Evolutionary conservation across 1,284 basidiomycete species (phyloP).

Genomic region (Thelephora terrestris): DNA sequence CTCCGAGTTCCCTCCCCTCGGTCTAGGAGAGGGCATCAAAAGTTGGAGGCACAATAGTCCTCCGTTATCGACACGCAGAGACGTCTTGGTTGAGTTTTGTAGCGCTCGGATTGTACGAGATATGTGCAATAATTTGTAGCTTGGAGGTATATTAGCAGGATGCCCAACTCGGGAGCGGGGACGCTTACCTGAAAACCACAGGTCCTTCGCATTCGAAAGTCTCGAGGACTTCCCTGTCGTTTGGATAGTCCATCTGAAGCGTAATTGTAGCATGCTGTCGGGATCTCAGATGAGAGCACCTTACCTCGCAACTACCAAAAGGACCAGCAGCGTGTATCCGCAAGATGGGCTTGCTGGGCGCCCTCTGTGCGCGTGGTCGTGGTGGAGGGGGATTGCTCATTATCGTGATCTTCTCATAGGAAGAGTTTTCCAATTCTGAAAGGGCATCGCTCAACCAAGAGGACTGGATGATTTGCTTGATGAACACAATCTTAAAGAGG

Average conservation of each 20-base stretch:
- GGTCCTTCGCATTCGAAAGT: slow-evolving; percentile 67
- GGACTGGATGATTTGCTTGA: slow-evolving; percentile 37
- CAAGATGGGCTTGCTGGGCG: slow-evolving; percentile 45
- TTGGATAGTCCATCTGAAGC: slow-evolving; percentile 83
- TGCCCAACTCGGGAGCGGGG: background rate
- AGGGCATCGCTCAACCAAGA: slow-evolving; percentile 88
- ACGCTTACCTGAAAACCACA: slow-evolving; percentile 63
- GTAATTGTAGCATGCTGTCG: background rate
- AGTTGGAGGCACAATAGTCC: slow-evolving; percentile 82
- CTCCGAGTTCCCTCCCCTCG: slow-evolving; percentile 35
- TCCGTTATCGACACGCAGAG: slow-evolving; percentile 70
- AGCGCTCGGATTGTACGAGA: slow-evolving; percentile 61
- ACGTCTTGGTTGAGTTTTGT: slow-evolving; percentile 76
- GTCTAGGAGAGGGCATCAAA: slow-evolving; percentile 61
- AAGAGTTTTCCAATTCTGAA: slow-evolving; percentile 72
- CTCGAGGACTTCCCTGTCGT: slow-evolving; percentile 83
- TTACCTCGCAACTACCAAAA: slow-evolving; percentile 76
- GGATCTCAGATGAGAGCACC: slow-evolving; percentile 8
- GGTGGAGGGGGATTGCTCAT: slow-evolving; percentile 56
- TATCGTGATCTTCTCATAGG: slow-evolving; percentile 75
- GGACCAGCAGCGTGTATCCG: slow-evolving; percentile 70
- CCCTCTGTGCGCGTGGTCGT: slow-evolving; percentile 18
- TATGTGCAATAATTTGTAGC: slow-evolving; percentile 75
- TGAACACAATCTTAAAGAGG: slow-evolving; percentile 4
- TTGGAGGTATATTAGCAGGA: slow-evolving; percentile 22